phyloP scores from a whole-genome alignment of 139 green algal species.

The Asterochloris sp. region DNA sequence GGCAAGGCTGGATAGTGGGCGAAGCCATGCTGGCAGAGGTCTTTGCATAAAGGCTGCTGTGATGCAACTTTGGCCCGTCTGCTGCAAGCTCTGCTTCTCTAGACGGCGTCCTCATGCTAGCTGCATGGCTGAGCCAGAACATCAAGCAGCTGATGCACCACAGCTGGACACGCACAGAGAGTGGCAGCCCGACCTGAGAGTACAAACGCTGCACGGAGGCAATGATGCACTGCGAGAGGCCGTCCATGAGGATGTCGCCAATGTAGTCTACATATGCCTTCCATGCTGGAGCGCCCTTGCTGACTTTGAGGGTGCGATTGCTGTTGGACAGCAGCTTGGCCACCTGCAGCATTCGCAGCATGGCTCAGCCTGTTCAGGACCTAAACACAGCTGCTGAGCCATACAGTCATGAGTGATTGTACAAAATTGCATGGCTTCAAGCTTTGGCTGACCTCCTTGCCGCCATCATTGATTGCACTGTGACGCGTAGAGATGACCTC shows the following conservation, averaged over 20 bases:
- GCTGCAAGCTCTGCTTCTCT: too few species aligned
- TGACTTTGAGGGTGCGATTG: constrained; percentile 74
- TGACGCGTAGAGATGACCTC: constrained; percentile 29
- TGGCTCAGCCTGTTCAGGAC: not conserved
- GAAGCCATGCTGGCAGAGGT: too few species aligned
- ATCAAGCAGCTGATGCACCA: not conserved
- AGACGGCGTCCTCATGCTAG: too few species aligned
- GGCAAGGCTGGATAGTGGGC: too few species aligned
- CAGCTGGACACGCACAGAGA: not conserved
- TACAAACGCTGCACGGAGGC: constrained; percentile 42
- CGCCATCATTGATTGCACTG: constrained; percentile 17
- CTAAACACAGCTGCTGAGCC: constrained; percentile 23
- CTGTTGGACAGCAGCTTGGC: constrained; percentile 74
- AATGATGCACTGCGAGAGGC: constrained; percentile 68
- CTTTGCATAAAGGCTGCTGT: too few species aligned
- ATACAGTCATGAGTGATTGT: too few species aligned
- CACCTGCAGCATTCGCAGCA: constrained; percentile 36
- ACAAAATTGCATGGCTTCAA: too few species aligned
- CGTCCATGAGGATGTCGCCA: constrained; percentile 76
- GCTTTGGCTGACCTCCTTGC: constrained; percentile 35
- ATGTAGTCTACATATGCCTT: constrained; percentile 81
- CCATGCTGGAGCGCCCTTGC: constrained; percentile 67
- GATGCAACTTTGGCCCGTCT: too few species aligned
- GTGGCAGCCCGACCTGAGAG: constrained; percentile 19
- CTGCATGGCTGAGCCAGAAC: not conserved